Evolutionary conservation across 805 yeast species (phyloP).

Genomic region (Starmera quercuum): DNA sequence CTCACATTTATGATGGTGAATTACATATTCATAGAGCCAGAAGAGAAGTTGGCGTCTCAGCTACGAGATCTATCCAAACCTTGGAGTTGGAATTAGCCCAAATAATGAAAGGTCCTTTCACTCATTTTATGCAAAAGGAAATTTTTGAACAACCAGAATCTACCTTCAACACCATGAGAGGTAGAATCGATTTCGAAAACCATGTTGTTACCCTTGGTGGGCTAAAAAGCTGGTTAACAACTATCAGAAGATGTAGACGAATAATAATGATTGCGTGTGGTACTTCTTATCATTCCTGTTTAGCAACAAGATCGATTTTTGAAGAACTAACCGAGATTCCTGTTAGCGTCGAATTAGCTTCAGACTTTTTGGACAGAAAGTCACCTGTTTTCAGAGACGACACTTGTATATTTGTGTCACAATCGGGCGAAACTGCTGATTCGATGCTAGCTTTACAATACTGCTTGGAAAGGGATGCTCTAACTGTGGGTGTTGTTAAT

Average conservation of each 20-base stretch:
- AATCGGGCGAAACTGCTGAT: constrained; percentile 99
- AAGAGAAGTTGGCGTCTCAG: constrained; percentile 80
- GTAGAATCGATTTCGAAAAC: constrained; percentile 89
- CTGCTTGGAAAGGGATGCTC: constrained; percentile 94
- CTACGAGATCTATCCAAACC: constrained; percentile 93
- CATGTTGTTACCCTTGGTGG: constrained; percentile 82
- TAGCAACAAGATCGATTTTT: constrained; percentile 92
- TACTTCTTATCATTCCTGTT: constrained; percentile 96
- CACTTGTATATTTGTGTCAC: constrained; percentile 95
- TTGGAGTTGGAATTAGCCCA: constrained; percentile 95
- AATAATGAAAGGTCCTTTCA: constrained; percentile 95
- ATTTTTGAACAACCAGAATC: constrained; percentile 98
- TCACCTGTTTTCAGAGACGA: constrained; percentile 99
- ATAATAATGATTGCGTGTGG: constrained; percentile 99
- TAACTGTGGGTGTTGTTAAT: constrained; percentile 96
- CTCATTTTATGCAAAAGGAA: constrained; percentile 98
- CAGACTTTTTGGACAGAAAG: constrained; percentile 88
- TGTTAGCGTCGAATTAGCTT: constrained; percentile 85
- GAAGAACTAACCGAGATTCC: constrained; percentile 96
- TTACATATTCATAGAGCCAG: constrained; percentile 96
- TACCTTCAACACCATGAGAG: constrained; percentile 97
- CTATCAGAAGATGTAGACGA: constrained; percentile 90
- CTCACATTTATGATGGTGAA: constrained; percentile 97
- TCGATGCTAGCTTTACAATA: constrained; percentile 91
- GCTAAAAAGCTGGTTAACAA: constrained; percentile 71